phyloP scores from a whole-genome alignment of 73 alveolate species.

The Uronychia setigera region DNA sequence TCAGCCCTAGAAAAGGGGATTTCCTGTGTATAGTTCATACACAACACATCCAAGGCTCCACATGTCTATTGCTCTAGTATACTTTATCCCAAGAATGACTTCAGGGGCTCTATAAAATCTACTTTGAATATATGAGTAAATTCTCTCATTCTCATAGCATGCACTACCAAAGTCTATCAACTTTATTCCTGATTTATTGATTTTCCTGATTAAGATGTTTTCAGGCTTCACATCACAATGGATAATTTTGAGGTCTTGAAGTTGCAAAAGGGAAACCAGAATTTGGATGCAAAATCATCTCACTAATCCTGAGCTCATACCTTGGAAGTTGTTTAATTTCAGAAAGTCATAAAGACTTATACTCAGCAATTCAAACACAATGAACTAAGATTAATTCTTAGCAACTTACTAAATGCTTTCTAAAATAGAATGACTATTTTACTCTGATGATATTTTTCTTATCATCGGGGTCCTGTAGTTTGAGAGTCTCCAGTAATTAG shows the following conservation, averaged over 20 bases:
- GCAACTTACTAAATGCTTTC: conserved; percentile 68
- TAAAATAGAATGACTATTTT: conserved; percentile 48
- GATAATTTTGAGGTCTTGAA: conserved; percentile 73
- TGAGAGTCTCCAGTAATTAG: conserved; percentile 60
- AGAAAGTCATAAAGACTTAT: conserved; percentile 80
- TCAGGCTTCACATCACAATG: conserved; percentile 96
- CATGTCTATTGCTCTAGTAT: conserved; percentile 86
- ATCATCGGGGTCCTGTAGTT: conserved; percentile 61
- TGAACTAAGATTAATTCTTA: conserved; percentile 13
- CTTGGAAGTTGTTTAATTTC: conserved; percentile 65
- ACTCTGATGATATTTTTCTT: conserved; percentile 69
- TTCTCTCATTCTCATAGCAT: conserved; percentile 70
- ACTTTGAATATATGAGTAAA: conserved; percentile 78
- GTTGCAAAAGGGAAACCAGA: conserved; percentile 71
- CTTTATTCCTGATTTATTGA: conserved; percentile 73
- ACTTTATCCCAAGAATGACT: conserved; percentile 83
- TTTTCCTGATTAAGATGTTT: conserved; percentile 74
- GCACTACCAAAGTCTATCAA: conserved; percentile 91
- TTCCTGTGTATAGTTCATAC: conserved; percentile 78
- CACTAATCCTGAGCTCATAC: conserved; percentile 29
- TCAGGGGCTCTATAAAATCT: conserved; percentile 93
- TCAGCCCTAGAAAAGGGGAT: conserved; percentile 77
- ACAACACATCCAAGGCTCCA: conserved; percentile 88
- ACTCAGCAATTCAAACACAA: conserved; percentile 80
- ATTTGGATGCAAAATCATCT: conserved; percentile 67